Conservation (phyloP, 345 rosid species). For the Rhodamnia rubescens region DNA sequence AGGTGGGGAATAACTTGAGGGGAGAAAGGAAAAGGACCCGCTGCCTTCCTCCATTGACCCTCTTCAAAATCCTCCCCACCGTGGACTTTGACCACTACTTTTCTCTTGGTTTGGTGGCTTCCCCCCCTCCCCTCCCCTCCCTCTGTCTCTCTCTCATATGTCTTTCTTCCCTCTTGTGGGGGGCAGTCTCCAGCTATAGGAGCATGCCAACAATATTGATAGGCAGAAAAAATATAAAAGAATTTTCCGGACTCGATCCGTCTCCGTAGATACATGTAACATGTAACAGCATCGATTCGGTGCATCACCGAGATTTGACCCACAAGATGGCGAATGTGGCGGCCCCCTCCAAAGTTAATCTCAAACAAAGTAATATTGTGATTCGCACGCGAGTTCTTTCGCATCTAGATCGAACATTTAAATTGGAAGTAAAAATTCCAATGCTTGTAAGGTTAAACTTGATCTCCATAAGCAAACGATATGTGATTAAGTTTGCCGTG, state of each 20-base stretch:
- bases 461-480: not conserved
- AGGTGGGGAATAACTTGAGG: not conserved
- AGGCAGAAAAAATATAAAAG: not conserved
- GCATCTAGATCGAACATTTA: not conserved
- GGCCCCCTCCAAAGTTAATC: too few relatives aligned
- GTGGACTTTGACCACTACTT: conserved; percentile 52
- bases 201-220: not conserved
- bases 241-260: not conserved
- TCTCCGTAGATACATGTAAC: not conserved
- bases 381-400: not conserved
- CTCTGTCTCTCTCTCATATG: not conserved
- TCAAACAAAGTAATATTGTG: not conserved
- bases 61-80: conserved; percentile 17
- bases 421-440: not conserved
- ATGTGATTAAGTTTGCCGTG: not conserved
- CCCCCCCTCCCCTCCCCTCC: not conserved
- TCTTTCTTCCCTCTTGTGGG: not conserved
- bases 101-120: conserved; percentile 10
- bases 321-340: not conserved
- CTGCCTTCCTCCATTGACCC: conserved; percentile 40
- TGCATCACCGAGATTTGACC: not conserved
- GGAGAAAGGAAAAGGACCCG: conserved; percentile 6
- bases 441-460: not conserved
- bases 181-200: not conserved
- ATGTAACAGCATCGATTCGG: not conserved